Evolutionary conservation across 768 basidiomycete genomes (phyloP).

Genomic region (Termitomyces sp.): DNA sequence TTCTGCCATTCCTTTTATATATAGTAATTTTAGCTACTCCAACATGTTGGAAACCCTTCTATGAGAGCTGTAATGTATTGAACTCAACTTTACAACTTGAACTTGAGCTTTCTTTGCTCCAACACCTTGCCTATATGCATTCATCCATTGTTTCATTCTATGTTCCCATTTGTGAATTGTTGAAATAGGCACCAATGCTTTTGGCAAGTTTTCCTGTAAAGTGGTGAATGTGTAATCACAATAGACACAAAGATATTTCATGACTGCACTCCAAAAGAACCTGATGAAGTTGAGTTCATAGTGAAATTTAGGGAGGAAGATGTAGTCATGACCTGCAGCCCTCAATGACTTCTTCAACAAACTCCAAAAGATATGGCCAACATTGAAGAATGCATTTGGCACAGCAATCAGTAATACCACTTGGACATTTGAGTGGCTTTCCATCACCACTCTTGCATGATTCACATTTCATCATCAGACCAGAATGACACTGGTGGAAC

Average conservation of each 20-base stretch:
- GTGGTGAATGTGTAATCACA: constrained; percentile 1
- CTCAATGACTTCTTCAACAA: neutral
- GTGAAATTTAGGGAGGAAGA: too few relatives aligned
- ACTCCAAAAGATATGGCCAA: neutral
- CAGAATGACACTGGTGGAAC: neutral
- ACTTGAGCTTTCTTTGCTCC: constrained; percentile 4
- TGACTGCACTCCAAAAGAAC: neutral
- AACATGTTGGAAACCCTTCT: neutral
- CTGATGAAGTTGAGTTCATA: neutral
- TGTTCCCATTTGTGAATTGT: constrained; percentile 3
- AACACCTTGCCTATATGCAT: neutral
- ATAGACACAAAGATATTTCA: neutral
- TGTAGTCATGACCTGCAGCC: neutral
- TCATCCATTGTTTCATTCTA: neutral
- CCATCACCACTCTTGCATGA: neutral
- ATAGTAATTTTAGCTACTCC: neutral
- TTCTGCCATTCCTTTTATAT: neutral
- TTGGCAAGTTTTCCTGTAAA: neutral
- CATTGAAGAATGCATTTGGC: neutral
- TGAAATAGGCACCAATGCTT: neutral
- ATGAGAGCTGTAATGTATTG: neutral
- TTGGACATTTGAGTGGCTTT: neutral
- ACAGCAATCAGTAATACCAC: neutral
- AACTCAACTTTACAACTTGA: neutral
- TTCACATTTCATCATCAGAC: constrained; percentile 1